Evolutionary conservation across 2,329 filamentous ascomycete genomes (phyloP).

Genomic region (Ceratocystis colombiana): DNA sequence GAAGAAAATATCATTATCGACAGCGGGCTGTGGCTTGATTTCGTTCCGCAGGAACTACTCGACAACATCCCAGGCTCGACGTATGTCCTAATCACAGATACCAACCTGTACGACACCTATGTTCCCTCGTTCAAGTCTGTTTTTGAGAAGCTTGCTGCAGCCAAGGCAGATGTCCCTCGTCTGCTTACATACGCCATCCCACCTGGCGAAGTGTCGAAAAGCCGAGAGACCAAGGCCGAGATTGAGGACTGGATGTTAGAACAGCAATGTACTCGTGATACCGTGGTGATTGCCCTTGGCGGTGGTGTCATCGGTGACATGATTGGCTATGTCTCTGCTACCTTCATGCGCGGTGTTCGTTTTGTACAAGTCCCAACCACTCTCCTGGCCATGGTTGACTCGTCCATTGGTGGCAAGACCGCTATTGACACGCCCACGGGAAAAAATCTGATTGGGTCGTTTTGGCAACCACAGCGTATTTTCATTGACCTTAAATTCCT

Average conservation of each 20-base stretch:
- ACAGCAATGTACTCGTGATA: slow-evolving; percentile 87
- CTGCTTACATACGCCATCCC: slow-evolving; percentile 79
- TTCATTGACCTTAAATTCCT: slow-evolving; percentile 92
- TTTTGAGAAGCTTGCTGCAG: slow-evolving; percentile 31
- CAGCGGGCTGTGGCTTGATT: slow-evolving; percentile 77
- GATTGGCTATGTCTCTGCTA: slow-evolving; percentile 94
- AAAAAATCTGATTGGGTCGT: slow-evolving; percentile 91
- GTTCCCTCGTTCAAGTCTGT: slow-evolving; percentile 58
- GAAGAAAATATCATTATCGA: slow-evolving; percentile 86
- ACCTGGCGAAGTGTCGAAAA: slow-evolving; percentile 89
- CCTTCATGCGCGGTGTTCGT: slow-evolving; percentile 94
- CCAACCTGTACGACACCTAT: slow-evolving; percentile 74
- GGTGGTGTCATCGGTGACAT: slow-evolving; percentile 97
- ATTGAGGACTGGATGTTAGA: slow-evolving; percentile 96
- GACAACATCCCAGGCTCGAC: slow-evolving; percentile 70
- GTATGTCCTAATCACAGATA: slow-evolving; percentile 94
- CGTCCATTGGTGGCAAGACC: slow-evolving; percentile 95
- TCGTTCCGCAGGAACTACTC: slow-evolving; percentile 72
- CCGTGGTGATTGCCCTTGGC: slow-evolving; percentile 85
- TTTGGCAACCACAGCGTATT: slow-evolving; percentile 90
- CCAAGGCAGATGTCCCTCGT: slow-evolving; percentile 42
- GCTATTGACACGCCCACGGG: slow-evolving; percentile 93
- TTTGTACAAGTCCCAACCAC: slow-evolving; percentile 97
- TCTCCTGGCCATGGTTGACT: slow-evolving; percentile 93
- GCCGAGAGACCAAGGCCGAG: slow-evolving; percentile 81